These are phyloP conservation scores for Paxillus involutus DNA, from an alignment of 768 basidiomycete species.

Conservation along the genomic window DNA sequence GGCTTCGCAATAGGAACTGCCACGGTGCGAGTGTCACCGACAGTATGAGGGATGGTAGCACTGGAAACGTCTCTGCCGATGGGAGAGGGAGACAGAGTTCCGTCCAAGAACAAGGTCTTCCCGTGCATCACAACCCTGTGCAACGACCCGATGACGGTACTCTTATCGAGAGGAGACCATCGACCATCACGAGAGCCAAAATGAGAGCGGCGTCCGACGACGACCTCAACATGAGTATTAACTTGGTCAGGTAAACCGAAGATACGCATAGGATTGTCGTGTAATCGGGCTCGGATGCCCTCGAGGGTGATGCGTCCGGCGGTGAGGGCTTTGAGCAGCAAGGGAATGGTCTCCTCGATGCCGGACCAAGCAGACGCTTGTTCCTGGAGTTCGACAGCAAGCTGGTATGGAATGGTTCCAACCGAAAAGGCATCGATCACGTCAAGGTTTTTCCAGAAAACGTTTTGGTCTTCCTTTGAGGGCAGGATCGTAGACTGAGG, in stretches of 20 bases:
- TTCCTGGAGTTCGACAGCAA: constrained; percentile 64
- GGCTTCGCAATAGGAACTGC: constrained; percentile 20
- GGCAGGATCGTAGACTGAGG: constrained; percentile 67
- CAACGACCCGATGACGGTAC: constrained; percentile 65
- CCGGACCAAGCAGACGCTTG: constrained; percentile 71
- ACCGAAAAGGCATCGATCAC: constrained; percentile 90
- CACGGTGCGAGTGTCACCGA: constrained; percentile 28
- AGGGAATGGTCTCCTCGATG: constrained; percentile 81
- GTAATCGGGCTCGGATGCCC: constrained; percentile 77
- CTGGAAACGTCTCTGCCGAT: constrained; percentile 75
- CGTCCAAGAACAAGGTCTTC: constrained; percentile 88
- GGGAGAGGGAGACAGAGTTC: constrained; percentile 57
- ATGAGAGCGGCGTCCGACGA: constrained; percentile 70
- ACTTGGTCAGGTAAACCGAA: constrained; percentile 87
- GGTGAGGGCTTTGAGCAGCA: constrained; percentile 83
- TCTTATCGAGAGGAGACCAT: constrained; percentile 85
- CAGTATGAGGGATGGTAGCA: constrained; percentile 47
- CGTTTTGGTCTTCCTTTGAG: constrained; percentile 70
- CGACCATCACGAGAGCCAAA: constrained; percentile 49
- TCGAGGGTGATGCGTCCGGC: constrained; percentile 79
- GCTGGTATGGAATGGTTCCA: constrained; percentile 77
- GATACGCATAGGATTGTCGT: constrained; percentile 91
- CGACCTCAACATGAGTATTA: constrained; percentile 90
- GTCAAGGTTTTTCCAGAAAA: constrained; percentile 83
- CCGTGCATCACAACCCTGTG: constrained; percentile 92